These are phyloP conservation scores for Euptelea pleiosperma DNA, from an alignment of 164 flowering plant species.

Conservation along the genomic window DNA sequence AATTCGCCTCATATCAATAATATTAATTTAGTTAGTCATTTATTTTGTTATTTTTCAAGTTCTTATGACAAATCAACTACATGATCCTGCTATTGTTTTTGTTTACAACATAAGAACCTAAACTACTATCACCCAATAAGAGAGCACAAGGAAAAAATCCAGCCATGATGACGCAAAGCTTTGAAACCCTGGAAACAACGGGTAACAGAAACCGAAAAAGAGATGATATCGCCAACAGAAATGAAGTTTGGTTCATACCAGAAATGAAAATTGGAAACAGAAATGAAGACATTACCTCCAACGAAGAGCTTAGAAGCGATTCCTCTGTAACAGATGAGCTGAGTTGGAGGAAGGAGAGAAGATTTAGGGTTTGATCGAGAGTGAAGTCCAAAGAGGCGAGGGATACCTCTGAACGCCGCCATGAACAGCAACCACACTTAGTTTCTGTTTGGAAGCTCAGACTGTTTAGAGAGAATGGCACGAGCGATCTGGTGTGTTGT, in stretches of 20 bases:
- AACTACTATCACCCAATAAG: no score
- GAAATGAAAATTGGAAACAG: background rate
- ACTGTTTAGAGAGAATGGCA: background rate
- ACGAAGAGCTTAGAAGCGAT: conserved; percentile 73
- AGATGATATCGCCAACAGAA: background rate
- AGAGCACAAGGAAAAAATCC: no score
- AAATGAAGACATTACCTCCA: conserved; percentile 45
- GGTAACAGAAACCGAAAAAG: background rate
- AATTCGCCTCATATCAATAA: no score
- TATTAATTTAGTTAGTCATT: no score
- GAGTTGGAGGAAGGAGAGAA: conserved; percentile 27
- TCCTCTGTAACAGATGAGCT: conserved; percentile 47
- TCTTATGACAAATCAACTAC: no score
- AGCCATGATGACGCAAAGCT: no score
- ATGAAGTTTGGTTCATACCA: no score
- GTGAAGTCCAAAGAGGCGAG: conserved; percentile 6
- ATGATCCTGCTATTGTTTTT: no score
- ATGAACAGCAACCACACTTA: conserved; percentile 16
- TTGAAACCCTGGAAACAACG: no score
- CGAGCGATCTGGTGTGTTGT: background rate
- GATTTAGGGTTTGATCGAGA: conserved; percentile 12
- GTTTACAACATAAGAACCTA: no score
- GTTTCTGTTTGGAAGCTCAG: background rate
- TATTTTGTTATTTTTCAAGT: no score
- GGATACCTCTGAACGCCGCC: conserved; percentile 41